Conservation (phyloP, 1,284 basidiomycete species). For the Leucoagaricus sp. region DNA sequence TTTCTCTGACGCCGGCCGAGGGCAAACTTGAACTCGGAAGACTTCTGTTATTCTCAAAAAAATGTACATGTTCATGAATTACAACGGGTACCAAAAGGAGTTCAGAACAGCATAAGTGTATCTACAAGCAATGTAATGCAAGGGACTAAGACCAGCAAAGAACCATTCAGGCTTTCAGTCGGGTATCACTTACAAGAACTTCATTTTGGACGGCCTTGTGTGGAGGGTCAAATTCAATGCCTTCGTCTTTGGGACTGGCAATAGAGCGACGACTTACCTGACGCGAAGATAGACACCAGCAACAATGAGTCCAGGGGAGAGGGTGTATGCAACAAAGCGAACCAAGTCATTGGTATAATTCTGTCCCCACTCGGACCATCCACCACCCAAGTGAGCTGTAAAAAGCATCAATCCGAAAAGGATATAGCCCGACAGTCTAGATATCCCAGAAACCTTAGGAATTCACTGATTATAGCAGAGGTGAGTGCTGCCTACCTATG, state of each 20-base stretch:
- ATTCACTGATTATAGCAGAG: too few relatives aligned
- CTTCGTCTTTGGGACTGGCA: neutral
- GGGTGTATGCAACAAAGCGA: slow-evolving; percentile 51
- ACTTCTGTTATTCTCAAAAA: too few relatives aligned
- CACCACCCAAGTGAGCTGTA: slow-evolving; percentile 64
- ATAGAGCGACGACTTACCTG: slow-evolving; percentile 38
- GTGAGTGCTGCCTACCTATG: slow-evolving; percentile 49
- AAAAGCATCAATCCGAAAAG: slow-evolving; percentile 56
- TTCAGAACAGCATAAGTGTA: too few relatives aligned
- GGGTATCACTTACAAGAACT: slow-evolving; percentile 39
- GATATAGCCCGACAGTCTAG: slow-evolving; percentile 66
- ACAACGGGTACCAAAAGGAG: too few relatives aligned
- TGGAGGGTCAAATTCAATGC: neutral
- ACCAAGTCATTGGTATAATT: slow-evolving; percentile 39
- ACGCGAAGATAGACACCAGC: slow-evolving; percentile 42
- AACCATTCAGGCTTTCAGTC: too few relatives aligned
- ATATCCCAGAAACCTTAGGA: neutral
- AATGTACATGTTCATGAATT: too few relatives aligned
- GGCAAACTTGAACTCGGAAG: too few relatives aligned
- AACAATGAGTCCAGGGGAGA: slow-evolving; percentile 49
- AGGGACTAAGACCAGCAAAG: too few relatives aligned
- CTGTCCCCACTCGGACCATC: slow-evolving; percentile 58
- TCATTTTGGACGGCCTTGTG: slow-evolving; percentile 52
- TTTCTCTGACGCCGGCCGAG: too few relatives aligned
- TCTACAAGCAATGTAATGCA: too few relatives aligned